Conservation (phyloP, 768 basidiomycete genomes). For the Suillus weaverae region DNA sequence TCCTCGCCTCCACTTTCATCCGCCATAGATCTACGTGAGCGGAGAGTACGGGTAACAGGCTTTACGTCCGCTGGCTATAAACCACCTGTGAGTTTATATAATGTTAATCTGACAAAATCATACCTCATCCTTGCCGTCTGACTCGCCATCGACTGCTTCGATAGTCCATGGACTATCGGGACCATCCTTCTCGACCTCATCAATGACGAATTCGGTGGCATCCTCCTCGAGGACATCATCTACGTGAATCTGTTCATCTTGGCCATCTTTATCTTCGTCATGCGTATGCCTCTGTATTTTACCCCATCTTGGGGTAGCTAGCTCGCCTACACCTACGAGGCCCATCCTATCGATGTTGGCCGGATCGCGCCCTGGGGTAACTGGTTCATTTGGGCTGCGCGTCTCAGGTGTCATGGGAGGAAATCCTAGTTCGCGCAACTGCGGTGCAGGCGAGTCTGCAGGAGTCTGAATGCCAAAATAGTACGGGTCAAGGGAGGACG, state of each 20-base stretch:
- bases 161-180: slow-evolving; percentile 89
- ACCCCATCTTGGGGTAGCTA: slow-evolving; percentile 94
- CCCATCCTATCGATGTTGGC: slow-evolving; percentile 81
- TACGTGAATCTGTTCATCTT: slow-evolving; percentile 43
- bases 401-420: slow-evolving; percentile 65
- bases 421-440: slow-evolving; percentile 34
- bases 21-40: slow-evolving; percentile 63
- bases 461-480: slow-evolving; percentile 78
- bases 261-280: slow-evolving; percentile 33
- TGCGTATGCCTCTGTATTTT: slow-evolving; percentile 46
- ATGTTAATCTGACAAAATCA: slow-evolving; percentile 17
- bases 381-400: slow-evolving; percentile 47
- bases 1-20: slow-evolving; percentile 91
- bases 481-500: slow-evolving; percentile 85
- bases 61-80: slow-evolving; percentile 45
- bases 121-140: slow-evolving; percentile 71
- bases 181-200: slow-evolving; percentile 47
- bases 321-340: slow-evolving; percentile 93
- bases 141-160: slow-evolving; percentile 80
- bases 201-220: slow-evolving; percentile 25
- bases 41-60: slow-evolving; percentile 49
- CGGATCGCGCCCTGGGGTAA: slow-evolving; percentile 72
- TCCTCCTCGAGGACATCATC: slow-evolving; percentile 31
- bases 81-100: not conserved
- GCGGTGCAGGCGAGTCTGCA: slow-evolving; percentile 62